A percentile compares a stretch with the other conserved stretches of the same genome.
These are phyloP conservation scores for Alternaria conjuncta DNA, from an alignment of 2,329 filamentous ascomycete genomes.

Conservation along the genomic window DNA sequence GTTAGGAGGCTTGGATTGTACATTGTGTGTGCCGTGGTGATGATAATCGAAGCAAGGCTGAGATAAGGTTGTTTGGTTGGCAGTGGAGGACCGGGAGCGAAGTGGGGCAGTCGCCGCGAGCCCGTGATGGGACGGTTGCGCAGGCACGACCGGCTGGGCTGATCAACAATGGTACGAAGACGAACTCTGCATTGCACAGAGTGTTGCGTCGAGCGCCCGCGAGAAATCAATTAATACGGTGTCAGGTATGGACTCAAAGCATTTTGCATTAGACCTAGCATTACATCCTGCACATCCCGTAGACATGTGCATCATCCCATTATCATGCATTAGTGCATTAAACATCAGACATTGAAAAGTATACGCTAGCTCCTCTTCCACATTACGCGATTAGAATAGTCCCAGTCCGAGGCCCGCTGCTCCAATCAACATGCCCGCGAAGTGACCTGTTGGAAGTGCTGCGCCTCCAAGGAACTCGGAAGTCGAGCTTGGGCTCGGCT, in stretches of 20 bases:
- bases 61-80: neutral
- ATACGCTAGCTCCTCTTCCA: neutral
- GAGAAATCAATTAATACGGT: neutral
- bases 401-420: slow-evolving; percentile 35
- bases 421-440: slow-evolving; percentile 31
- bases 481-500: slow-evolving; percentile 8
- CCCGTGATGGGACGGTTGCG: neutral
- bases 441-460: slow-evolving; percentile 16
- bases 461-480: slow-evolving; percentile 26
- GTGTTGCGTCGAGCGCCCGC: neutral
- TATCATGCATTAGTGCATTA: neutral
- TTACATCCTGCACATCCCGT: slow-evolving; percentile 5
- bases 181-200: neutral
- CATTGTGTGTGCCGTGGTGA: neutral
- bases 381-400: slow-evolving; percentile 17
- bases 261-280: neutral
- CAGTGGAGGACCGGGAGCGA: neutral
- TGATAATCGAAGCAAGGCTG: neutral
- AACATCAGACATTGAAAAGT: slow-evolving; percentile 8
- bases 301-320: neutral
- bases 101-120: neutral
- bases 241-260: neutral
- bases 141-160: neutral
- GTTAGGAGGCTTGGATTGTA: neutral
- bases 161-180: neutral